Base-by-base conservation (phyloP, 1,284 basidiomycete genomes). In the Leccinum fallax region DNA sequence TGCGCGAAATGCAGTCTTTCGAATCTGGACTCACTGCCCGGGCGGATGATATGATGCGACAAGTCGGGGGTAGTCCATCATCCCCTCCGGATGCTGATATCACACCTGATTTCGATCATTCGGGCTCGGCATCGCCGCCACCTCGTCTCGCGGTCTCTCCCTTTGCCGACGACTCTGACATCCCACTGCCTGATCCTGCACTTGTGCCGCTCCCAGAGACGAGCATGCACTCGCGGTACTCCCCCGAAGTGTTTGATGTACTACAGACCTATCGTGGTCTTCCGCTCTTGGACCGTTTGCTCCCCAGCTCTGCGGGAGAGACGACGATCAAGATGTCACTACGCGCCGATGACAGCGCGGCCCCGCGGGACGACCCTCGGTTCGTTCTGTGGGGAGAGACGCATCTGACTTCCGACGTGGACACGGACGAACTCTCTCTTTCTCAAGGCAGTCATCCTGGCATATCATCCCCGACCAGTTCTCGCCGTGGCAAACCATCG, bases 261-360 rank as follows among this genome's bases (percentile, higher is more conserved):
- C 74, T 94, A 19, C 92, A 93, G 72, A 90, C 85, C 4, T 93
- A 88, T 65, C 83, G 87, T 13, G 92, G 91, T 6, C 77, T 92
- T 43, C 90, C 90, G 8, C 78, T 85, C 10, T 79, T 90, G 36
- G 88, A 90, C 67, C 84, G 81, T 65, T 76, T 86, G 28, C 79
- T 81, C n/a, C 76, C 80, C 0, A 69, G 74, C 32, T 72, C 72
- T 19, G 61, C 59, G 1, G 72, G 21, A 21, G 72, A 15, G 80
- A 84, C 85, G 15, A 87, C 85, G 24, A 87, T 91, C 72, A 86
- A 83, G 69, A 21, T 21, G 21, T 21, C 21, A 78, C 70, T 89
- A 13, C 82, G 84, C 49, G 72, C 83, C 0, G 86, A 90, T 36
- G 84, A 88, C 60, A 84, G 81, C 34, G 85, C 89, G 7, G 21